Evolutionary conservation across 2,329 filamentous ascomycete species (phyloP), one percentile per base, ranked within the genome.

Genomic region (Paramyrothecium roridum): DNA sequence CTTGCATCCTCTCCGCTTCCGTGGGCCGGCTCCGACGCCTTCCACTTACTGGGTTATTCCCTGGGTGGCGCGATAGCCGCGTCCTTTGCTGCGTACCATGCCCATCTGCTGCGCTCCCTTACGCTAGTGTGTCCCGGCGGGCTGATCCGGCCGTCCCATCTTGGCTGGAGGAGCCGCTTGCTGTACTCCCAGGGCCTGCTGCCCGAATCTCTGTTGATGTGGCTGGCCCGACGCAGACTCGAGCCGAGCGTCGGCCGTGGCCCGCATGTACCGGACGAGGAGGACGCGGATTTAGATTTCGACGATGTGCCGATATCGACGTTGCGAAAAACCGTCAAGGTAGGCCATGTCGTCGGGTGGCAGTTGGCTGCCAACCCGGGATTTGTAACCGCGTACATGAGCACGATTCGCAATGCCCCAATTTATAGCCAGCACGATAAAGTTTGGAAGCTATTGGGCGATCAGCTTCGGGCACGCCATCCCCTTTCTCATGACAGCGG

Each of bases 31-130:
- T 73, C 76, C 52, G 74, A 74, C 8, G 79, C 77, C 52, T 93
- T 95, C 69, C 83, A 85, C 57, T 73, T 96, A 7, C 73, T 92
- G 3, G 91, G 91, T 2, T 96, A 95, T 70, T 92, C 88, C 0
- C 78, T 96, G 0, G 91, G 91, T 48, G 91, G 91, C 37, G 89
- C 87, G 16, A 81, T 96, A 45, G 80, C 83, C 1, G 85, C 84
- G 11, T 79, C 85, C 20, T 93, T 95, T 66, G 82, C 89, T 1
- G 80, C 82, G 1, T 84, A 84, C 65, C 90, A 91, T 64, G 84
- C 89, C 0, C 71, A 82, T 40, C 74, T 89, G 45, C 73, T 93
- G 13, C 78, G 79, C 8, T 84, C 81, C 4, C 73, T 92, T 17
- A 77, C 86, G 4, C 78, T 93, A 19, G 71, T 93, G 43, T 87